Conservation (phyloP, 2,329 filamentous ascomycete genomes). For the Emergomyces africanus region DNA sequence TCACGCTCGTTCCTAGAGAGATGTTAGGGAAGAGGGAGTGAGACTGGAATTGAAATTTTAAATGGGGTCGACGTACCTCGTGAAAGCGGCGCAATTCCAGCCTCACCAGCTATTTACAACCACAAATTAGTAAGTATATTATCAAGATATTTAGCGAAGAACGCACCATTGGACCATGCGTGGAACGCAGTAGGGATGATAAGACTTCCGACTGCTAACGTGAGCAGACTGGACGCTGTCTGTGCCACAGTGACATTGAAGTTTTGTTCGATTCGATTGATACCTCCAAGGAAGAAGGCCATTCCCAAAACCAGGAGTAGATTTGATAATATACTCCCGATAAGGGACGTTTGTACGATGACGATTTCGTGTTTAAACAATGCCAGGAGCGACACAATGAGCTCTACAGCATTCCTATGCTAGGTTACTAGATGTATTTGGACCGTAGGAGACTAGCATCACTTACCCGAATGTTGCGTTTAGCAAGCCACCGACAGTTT, state of each 20-base stretch:
- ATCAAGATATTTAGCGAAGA: conserved; percentile 4
- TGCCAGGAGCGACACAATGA: conserved; percentile 81
- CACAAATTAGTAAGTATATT: not conserved
- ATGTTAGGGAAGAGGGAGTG: conserved; percentile 10
- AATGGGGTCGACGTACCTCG: conserved; percentile 14
- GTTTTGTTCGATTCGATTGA: conserved; percentile 66
- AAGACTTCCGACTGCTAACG: conserved; percentile 64
- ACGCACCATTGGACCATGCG: conserved; percentile 34
- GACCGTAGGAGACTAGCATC: not conserved
- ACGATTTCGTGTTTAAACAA: conserved; percentile 59
- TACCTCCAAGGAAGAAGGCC: conserved; percentile 80
- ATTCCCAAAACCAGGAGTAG: conserved; percentile 79
- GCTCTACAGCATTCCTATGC: conserved; percentile 63
- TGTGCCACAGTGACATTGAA: conserved; percentile 92
- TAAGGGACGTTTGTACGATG: conserved; percentile 85
- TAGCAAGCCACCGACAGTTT: conserved; percentile 75
- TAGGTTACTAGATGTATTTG: not conserved
- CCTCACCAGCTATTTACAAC: conserved; percentile 14
- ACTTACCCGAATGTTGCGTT: conserved; percentile 70
- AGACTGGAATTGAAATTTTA: not conserved
- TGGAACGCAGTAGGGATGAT: conserved; percentile 87
- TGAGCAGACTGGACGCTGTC: conserved; percentile 69
- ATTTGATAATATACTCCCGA: conserved; percentile 86
- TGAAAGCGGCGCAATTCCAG: conserved; percentile 20
- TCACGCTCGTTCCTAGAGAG: conserved; percentile 46